Conservation (phyloP, 148 eudicot genomes). For the Vaccinium vitisidaea region DNA sequence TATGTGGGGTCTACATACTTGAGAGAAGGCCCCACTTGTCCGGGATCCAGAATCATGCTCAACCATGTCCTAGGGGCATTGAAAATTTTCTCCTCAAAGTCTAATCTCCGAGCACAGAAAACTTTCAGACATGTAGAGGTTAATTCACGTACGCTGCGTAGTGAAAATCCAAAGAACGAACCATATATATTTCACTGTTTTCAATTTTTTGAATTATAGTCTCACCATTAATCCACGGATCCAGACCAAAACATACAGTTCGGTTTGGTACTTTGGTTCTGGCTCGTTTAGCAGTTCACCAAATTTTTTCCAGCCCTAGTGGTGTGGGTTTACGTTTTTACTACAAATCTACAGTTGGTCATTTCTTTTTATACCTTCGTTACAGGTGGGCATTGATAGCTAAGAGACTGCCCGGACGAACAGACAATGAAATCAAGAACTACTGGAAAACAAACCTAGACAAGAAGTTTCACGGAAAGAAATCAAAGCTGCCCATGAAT, state of each 20-base stretch:
- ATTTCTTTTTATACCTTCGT: too few species aligned
- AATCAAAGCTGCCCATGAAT: background rate
- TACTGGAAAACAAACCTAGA: constrained; percentile 28
- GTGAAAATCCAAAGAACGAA: background rate
- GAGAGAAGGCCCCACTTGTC: too few species aligned
- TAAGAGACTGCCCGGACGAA: constrained; percentile 35
- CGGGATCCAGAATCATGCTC: too few species aligned
- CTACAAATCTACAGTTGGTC: too few species aligned
- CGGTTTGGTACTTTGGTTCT: background rate
- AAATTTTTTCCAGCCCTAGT: background rate
- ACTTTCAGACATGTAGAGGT: background rate
- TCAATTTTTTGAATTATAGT: background rate
- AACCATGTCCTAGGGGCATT: too few species aligned
- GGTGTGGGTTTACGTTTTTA: background rate
- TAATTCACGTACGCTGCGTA: background rate
- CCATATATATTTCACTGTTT: background rate
- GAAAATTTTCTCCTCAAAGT: too few species aligned
- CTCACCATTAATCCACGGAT: background rate
- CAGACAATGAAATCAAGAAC: constrained; percentile 40
- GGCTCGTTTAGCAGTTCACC: background rate
- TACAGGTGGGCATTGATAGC: constrained; percentile 38
- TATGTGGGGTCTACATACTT: too few species aligned
- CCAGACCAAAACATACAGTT: background rate
- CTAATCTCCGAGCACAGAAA: too few species aligned
- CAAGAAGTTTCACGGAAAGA: background rate